Base-by-base conservation (phyloP, 2,329 filamentous ascomycete species). In the Sphaerostilbella broomeana region DNA sequence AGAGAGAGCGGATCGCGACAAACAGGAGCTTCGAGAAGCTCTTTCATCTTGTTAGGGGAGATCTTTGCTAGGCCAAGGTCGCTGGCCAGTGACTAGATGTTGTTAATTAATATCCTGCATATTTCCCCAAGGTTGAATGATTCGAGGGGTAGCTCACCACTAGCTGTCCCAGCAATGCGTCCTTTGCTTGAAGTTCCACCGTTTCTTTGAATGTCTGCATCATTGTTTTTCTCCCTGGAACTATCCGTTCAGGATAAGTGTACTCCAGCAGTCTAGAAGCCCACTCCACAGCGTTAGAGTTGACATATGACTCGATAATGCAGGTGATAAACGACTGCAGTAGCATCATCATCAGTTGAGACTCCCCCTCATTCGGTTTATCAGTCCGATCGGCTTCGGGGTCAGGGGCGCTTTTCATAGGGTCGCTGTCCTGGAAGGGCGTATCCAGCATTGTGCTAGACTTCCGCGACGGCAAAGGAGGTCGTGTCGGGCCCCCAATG, bases 291-390 rank as follows among this genome's bases (percentile, higher is more conserved):
- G 67, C 65, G 48, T 79, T 73, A 6, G 62, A 65, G 48, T 79
- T 78, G 45, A 86, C 72, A 49, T 86, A 90, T 31, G 81, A 75
- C 55, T 89, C 84, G 9, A 89, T 62, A 13, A 89, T 64, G 54
- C 85, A 84, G 0, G 83, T 86, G n/a, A 86, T 70, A 57, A 92
- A 89, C 2, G 81, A 79, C 53, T 86, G 81, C 17, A 90, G 62
- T 12, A 90, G 65, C 42, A 73, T 77, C 24, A 68, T 68, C 52
- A 82, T 76, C 45, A 88, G 65, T 7, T 69, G 72, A 2, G 64
- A 65, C 56, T 89, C 84, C 24, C 70, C 68, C 5, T 70, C 69
- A 31, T 71, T 68, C 12, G 49, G 47, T 29, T 48, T 42, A 16
- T 58, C 58, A 8, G 47, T 44, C 12, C 47, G 47, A 40, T 62